phyloP scores from a whole-genome alignment of 73 alveolate species.

The Blepharisma stoltei region DNA sequence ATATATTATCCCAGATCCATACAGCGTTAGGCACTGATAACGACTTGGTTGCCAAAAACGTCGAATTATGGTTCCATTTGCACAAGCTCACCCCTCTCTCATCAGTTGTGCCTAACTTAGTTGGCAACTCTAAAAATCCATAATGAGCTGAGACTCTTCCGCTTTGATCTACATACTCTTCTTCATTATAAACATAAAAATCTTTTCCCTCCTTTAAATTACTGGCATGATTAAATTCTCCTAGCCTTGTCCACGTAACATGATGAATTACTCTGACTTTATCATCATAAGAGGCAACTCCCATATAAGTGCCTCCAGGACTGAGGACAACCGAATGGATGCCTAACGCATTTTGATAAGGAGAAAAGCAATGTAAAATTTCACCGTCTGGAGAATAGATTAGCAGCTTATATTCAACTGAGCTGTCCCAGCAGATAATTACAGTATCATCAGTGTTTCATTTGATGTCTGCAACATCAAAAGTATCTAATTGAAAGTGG shows the following conservation, averaged over 20 bases:
- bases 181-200: slow-evolving; percentile 54
- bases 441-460: slow-evolving; percentile 87
- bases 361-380: slow-evolving; percentile 55
- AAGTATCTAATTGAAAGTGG: slow-evolving; percentile 79
- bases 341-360: slow-evolving; percentile 75
- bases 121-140: slow-evolving; percentile 50
- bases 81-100: slow-evolving; percentile 66
- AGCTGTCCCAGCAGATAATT: slow-evolving; percentile 66
- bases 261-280: slow-evolving; percentile 31
- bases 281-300: slow-evolving; percentile 72
- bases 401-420: slow-evolving; percentile 41
- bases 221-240: background rate
- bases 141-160: slow-evolving; percentile 58
- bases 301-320: slow-evolving; percentile 65
- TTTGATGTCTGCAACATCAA: slow-evolving; percentile 69
- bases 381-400: slow-evolving; percentile 85
- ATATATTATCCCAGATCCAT: slow-evolving; percentile 78
- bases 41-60: slow-evolving; percentile 67
- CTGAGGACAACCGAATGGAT: slow-evolving; percentile 61
- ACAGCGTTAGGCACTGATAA: slow-evolving; percentile 56
- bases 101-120: slow-evolving; percentile 59
- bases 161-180: slow-evolving; percentile 52
- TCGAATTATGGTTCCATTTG: slow-evolving; percentile 75
- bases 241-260: background rate
- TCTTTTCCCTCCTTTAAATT: background rate